Conservation (phyloP, 371 early-diverging fungal genomes). For the Apophysomyces variabilis region DNA sequence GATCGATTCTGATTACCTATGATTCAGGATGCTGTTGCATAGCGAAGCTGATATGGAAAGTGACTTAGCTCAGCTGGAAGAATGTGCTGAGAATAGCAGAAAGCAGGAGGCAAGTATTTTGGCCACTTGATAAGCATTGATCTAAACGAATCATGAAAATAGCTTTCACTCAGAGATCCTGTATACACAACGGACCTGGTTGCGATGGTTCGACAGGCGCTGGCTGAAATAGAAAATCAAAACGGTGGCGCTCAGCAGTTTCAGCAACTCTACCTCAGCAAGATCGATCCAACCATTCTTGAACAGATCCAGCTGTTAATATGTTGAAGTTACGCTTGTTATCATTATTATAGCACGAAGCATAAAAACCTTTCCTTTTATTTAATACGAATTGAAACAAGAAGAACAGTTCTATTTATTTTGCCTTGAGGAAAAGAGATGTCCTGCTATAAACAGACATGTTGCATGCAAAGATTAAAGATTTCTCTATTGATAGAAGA, state of each 20-base stretch:
- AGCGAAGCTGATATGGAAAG: slow-evolving; percentile 67
- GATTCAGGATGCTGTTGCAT: slow-evolving; percentile 61
- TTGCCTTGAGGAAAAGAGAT: too few species aligned
- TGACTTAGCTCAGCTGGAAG: slow-evolving; percentile 59
- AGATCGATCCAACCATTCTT: slow-evolving; percentile 57
- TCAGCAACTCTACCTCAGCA: slow-evolving; percentile 46
- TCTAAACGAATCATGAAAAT: slow-evolving; percentile 1
- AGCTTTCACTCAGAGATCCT: slow-evolving; percentile 58
- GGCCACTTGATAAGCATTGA: neutral
- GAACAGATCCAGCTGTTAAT: slow-evolving; percentile 34
- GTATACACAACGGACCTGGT: slow-evolving; percentile 63
- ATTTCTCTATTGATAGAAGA: too few species aligned
- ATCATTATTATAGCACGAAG: too few species aligned
- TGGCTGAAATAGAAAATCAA: slow-evolving; percentile 44
- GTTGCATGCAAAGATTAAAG: too few species aligned
- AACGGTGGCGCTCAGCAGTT: slow-evolving; percentile 48
- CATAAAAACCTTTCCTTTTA: too few species aligned
- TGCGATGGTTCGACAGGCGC: slow-evolving; percentile 51
- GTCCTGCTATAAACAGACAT: too few species aligned
- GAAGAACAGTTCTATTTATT: too few species aligned
- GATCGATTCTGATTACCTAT: neutral
- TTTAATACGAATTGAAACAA: too few species aligned
- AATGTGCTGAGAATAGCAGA: slow-evolving; percentile 54
- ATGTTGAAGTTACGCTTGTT: neutral
- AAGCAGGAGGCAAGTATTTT: slow-evolving; percentile 35